Evolutionary conservation across 1,284 basidiomycete species (phyloP).

Genomic region (Cryptococcus maquisensis): DNA sequence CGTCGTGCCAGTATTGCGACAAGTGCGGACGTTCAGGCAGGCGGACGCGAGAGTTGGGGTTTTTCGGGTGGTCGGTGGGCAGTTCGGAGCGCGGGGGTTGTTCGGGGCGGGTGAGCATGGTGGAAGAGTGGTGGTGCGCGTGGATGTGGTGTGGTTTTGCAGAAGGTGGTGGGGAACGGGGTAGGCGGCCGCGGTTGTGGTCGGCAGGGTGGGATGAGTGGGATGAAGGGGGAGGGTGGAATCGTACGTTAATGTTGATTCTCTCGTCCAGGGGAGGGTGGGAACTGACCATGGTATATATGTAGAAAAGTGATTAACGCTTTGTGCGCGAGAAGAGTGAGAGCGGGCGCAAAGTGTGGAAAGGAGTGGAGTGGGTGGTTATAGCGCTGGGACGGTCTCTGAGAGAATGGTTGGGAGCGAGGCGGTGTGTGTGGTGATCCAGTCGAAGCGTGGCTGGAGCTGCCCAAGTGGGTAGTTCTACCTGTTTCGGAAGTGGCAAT

Average conservation of each 20-base stretch:
- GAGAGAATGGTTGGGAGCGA: no score
- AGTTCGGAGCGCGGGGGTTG: neutral
- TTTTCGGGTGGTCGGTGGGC: neutral
- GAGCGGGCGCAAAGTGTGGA: no score
- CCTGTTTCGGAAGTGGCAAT: no score
- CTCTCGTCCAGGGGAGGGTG: neutral
- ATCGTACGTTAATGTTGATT: slow-evolving; percentile 12
- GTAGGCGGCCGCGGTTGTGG: neutral
- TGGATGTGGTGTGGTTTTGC: neutral
- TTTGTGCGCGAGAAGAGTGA: no score
- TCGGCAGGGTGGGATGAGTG: neutral
- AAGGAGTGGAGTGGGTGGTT: no score
- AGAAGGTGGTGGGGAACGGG: neutral
- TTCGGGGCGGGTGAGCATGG: neutral
- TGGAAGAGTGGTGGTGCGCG: neutral
- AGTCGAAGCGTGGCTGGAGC: no score
- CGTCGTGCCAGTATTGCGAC: slow-evolving; percentile 18
- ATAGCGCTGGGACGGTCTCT: no score
- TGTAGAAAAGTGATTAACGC: no score
- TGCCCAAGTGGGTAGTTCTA: no score
- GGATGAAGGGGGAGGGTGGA: slow-evolving; percentile 2
- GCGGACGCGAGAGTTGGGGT: neutral
- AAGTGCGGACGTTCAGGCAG: neutral
- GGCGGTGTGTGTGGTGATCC: no score
- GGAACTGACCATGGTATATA: neutral